Conservation (phyloP, 805 yeast genomes). For the Starmera dryadoides region DNA sequence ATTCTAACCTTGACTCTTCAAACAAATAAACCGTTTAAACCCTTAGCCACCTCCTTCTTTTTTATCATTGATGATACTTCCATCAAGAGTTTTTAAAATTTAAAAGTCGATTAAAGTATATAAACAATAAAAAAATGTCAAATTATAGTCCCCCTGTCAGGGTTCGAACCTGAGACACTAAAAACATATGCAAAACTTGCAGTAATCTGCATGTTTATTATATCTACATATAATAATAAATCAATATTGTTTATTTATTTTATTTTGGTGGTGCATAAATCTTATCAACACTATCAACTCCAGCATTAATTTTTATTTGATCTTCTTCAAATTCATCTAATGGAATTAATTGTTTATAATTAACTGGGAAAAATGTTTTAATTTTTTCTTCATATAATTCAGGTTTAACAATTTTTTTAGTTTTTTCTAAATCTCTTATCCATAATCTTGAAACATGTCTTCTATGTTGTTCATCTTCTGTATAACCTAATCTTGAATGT, state of each 20-base stretch:
- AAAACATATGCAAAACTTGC: no score
- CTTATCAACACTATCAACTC: conserved; percentile 1
- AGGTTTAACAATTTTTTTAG: not conserved
- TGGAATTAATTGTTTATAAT: conserved; percentile 1
- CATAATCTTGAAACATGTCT: conserved; percentile 4
- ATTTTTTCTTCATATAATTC: not conserved
- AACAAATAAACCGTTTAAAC: no score
- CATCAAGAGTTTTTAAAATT: no score
- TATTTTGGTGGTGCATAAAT: conserved; percentile 1
- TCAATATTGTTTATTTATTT: not conserved
- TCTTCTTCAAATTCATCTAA: conserved; percentile 3
- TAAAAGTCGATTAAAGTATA: no score
- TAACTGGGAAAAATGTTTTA: not conserved
- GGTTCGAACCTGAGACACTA: no score
- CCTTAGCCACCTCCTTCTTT: no score
- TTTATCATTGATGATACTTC: no score
- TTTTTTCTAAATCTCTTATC: not conserved
- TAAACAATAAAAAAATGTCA: no score
- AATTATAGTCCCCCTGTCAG: no score
- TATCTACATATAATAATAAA: not conserved
- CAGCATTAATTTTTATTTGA: not conserved
- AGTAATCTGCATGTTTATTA: no score
- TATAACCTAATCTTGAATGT: conserved; percentile 1
- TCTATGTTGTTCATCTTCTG: not conserved
- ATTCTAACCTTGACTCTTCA: no score